phyloP scores from a whole-genome alignment of 352 stramenopile genomes.

The Phytophthora citrophthora region DNA sequence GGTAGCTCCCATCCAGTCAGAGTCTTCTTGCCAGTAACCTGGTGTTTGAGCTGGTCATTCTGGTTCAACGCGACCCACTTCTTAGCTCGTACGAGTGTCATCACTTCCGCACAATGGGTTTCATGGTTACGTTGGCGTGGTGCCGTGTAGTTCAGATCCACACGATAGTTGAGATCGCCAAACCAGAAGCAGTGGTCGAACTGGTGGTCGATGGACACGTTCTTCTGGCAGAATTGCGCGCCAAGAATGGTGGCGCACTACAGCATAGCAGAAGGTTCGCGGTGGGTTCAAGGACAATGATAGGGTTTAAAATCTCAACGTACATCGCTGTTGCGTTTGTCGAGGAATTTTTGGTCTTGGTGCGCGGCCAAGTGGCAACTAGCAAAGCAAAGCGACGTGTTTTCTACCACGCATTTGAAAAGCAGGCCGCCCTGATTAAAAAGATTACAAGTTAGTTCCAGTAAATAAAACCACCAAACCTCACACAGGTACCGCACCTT shows the following conservation, averaged over 20 bases:
- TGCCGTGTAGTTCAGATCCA: conserved; percentile 73
- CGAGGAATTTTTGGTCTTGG: conserved; percentile 85
- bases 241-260: conserved; percentile 82
- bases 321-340: conserved; percentile 88
- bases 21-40: conserved; percentile 62
- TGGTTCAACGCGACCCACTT: conserved; percentile 69
- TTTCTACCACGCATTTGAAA: conserved; percentile 77
- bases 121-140: conserved; percentile 55
- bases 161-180: conserved; percentile 88
- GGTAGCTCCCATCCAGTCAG: conserved; percentile 72
- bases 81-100: conserved; percentile 59
- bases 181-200: conserved; percentile 90
- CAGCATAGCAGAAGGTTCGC: not conserved
- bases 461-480: not conserved
- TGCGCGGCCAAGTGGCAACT: conserved; percentile 88
- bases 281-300: not conserved
- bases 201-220: conserved; percentile 77
- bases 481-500: conserved; percentile 49
- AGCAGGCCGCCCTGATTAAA: conserved; percentile 67
- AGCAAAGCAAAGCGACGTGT: conserved; percentile 86
- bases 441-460: not conserved
- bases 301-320: not conserved
- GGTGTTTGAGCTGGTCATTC: conserved; percentile 82
- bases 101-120: conserved; percentile 73
- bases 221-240: conserved; percentile 65